Evolutionary conservation across 1,284 basidiomycete species (phyloP).

Genomic region (Exobasidium rhododendri): DNA sequence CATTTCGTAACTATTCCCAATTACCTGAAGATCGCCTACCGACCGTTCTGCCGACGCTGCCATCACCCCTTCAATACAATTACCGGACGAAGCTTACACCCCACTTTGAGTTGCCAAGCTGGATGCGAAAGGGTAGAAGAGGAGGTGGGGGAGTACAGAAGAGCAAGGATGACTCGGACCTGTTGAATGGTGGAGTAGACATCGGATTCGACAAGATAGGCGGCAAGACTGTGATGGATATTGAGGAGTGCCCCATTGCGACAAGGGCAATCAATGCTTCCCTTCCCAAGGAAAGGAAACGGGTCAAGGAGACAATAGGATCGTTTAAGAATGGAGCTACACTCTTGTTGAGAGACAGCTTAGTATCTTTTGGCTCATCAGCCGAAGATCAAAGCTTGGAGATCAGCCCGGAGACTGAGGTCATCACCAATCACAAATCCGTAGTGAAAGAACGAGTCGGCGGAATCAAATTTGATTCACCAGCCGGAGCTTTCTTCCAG

Average conservation of each 20-base stretch:
- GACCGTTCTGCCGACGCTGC: slow-evolving; percentile 70
- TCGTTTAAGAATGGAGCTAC: slow-evolving; percentile 87
- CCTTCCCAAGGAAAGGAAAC: slow-evolving; percentile 54
- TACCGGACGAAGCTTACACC: slow-evolving; percentile 98
- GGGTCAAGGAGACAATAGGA: slow-evolving; percentile 17
- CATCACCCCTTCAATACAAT: slow-evolving; percentile 79
- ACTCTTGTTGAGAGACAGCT: slow-evolving; percentile 82
- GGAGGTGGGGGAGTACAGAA: slow-evolving; percentile 27
- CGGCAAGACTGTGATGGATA: slow-evolving; percentile 76
- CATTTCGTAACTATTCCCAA: slow-evolving; percentile 62
- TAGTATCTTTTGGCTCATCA: slow-evolving; percentile 55
- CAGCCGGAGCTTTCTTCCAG: slow-evolving; percentile 82
- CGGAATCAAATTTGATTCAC: slow-evolving; percentile 77
- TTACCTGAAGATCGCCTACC: slow-evolving; percentile 66
- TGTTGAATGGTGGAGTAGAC: slow-evolving; percentile 64
- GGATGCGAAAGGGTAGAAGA: slow-evolving; percentile 31
- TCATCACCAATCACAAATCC: slow-evolving; percentile 74
- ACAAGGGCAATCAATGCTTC: slow-evolving; percentile 75
- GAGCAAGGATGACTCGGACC: neutral
- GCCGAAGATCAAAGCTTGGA: slow-evolving; percentile 24
- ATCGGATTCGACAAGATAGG: slow-evolving; percentile 88
- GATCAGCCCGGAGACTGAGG: slow-evolving; percentile 25
- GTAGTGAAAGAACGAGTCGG: slow-evolving; percentile 82
- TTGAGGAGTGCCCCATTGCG: slow-evolving; percentile 94
- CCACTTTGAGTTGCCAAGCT: slow-evolving; percentile 82